Conservation (phyloP, 2,329 filamentous ascomycete species). For the Huntiella decipiens region DNA sequence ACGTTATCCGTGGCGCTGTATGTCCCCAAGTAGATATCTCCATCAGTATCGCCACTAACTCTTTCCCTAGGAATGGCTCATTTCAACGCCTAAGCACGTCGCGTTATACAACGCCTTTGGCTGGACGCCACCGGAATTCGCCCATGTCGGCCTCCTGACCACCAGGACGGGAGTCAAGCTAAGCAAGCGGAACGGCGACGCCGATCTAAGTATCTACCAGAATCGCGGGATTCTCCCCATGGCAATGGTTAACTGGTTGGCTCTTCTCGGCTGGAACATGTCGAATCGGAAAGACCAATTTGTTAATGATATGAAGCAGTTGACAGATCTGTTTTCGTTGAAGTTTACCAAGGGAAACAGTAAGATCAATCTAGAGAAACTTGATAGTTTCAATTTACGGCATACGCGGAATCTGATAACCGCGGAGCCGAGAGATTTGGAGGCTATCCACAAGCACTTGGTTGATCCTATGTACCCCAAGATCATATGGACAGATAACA, state of each 20-base stretch:
- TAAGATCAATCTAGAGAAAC: constrained; percentile 60
- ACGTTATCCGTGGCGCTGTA: constrained; percentile 77
- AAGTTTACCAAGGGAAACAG: constrained; percentile 87
- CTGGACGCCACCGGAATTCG: constrained; percentile 56
- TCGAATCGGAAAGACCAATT: constrained; percentile 34
- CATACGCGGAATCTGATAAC: constrained; percentile 28
- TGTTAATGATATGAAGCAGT: constrained; percentile 48
- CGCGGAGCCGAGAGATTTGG: constrained; percentile 9
- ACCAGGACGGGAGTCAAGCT: constrained; percentile 53
- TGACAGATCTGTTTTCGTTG: constrained; percentile 51
- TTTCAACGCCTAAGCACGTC: constrained; percentile 63
- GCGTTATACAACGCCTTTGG: constrained; percentile 58
- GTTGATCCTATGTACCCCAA: constrained; percentile 11
- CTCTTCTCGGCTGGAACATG: constrained; percentile 70
- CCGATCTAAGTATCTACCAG: constrained; percentile 32
- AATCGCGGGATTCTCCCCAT: constrained; percentile 22
- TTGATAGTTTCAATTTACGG: constrained; percentile 58
- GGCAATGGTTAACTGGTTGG: constrained; percentile 66
- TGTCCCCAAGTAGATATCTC: constrained; percentile 14
- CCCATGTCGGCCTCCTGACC: constrained; percentile 60
- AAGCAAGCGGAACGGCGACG: constrained; percentile 56
- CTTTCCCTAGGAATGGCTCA: constrained; percentile 62
- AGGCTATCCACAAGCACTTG: constrained; percentile 9
- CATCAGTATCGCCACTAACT: not conserved
- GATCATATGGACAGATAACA: not conserved